These are phyloP conservation scores for Arxiozyma slooffiae DNA, from an alignment of 1,139 yeast genomes.

Conservation along the genomic window DNA sequence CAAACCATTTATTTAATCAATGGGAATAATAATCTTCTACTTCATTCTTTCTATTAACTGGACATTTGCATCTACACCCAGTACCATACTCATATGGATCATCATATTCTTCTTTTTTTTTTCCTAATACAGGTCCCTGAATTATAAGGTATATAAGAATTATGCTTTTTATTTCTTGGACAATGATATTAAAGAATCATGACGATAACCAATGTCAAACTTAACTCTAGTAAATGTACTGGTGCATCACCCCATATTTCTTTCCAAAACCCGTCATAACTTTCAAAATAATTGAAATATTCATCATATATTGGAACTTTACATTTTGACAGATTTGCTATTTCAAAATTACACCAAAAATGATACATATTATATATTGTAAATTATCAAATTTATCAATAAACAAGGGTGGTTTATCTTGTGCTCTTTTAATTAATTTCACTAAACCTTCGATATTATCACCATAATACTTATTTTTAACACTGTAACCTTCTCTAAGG, in stretches of 20 bases:
- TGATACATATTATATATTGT: conserved; percentile 73
- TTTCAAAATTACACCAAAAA: conserved; percentile 92
- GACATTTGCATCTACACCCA: conserved; percentile 85
- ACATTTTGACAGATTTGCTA: conserved; percentile 70
- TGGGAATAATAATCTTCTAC: conserved; percentile 16
- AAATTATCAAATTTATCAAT: conserved; percentile 51
- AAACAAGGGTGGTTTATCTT: conserved; percentile 16
- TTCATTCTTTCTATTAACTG: conserved; percentile 31
- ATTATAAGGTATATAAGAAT: conserved; percentile 32
- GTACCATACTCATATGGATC: conserved; percentile 41
- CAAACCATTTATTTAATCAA: conserved; percentile 20
- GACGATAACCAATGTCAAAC: conserved; percentile 83
- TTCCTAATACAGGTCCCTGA: conserved; percentile 7
- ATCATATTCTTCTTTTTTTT: conserved; percentile 23
- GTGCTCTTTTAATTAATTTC: conserved; percentile 17
- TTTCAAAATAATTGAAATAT: conserved; percentile 58
- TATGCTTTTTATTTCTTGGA: conserved; percentile 44
- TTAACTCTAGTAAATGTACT: conserved; percentile 75
- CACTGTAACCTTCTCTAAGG: conserved; percentile 11
- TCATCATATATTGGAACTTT: conserved; percentile 50
- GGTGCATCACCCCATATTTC: conserved; percentile 98
- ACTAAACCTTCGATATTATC: conserved; percentile 18
- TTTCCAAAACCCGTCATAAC: conserved; percentile 68
- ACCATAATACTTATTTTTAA: too few species aligned
- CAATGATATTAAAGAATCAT: conserved; percentile 74